Evolutionary conservation across 2,329 filamentous ascomycete genomes (phyloP), one percentile per base, ranked within the genome.

Genomic region (Fusarium nygamai): DNA sequence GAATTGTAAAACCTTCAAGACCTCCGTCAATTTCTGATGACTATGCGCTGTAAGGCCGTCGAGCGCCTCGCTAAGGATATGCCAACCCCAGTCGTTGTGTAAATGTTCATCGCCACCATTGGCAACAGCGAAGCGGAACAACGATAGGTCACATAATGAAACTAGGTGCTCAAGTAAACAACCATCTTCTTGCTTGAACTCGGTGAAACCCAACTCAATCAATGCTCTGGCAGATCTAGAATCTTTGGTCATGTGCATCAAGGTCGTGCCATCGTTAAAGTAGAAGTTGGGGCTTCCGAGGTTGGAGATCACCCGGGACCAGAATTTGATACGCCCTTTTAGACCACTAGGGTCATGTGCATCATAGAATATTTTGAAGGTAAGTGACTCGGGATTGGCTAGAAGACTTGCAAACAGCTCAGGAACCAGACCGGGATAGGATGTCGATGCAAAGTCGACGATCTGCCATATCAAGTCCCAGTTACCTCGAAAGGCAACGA

Each of bases 401-500:
- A 34, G 33, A 34, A 34, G 33, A 34, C 14, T 34, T 34, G 13
- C 33, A 34, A 34, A 34, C 19, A 41, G 13, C 20, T 10, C 24
- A 5, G 19, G 19, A 4, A 22, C 24, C 3, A n/a, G 17, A 12
- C 4, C 8, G 10, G 17, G 56, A 1, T 46, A 2, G 5, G 9
- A 22, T 27, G 13, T 8, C 12, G n/a, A 13, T 19, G 27, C 24
- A 24, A 29, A 16, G 20, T 64, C 54, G 1, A 51, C 0, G 13
- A 50, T 29, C 13, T 20, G n/a, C 63, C 63, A 65, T 3, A 54
- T 17, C 38, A 65, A 14, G 8, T 22, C 8, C 61, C 46, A 64
- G 34, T 51, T 31, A 4, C n/a, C 13, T 14, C 4, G 0, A 0
- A 0, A 0, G 13, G 17, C 29, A 8, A 27, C 5, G 5, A 33